These are phyloP conservation scores for Astrothelium macrocarpum DNA, from an alignment of 495 filamentous ascomycete genomes.

Conservation along the genomic window DNA sequence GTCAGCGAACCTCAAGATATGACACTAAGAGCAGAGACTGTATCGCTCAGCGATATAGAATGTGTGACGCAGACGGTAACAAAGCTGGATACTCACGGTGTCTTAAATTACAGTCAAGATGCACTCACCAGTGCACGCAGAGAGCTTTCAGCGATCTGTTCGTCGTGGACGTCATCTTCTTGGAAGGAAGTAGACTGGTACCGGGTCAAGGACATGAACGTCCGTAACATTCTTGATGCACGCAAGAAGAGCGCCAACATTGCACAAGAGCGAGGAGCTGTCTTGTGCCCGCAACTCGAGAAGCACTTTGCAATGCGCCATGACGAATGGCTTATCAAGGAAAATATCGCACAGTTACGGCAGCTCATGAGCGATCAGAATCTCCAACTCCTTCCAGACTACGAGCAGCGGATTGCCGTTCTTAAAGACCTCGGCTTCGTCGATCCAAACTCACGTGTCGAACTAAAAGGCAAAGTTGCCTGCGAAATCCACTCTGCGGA, in stretches of 20 bases:
- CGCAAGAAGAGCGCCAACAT: constrained; percentile 51
- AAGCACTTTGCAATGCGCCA: constrained; percentile 93
- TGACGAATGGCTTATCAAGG: constrained; percentile 87
- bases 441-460: constrained; percentile 70
- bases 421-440: constrained; percentile 86
- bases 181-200: constrained; percentile 83
- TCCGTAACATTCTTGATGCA: constrained; percentile 63
- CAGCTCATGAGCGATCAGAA: constrained; percentile 92
- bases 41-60: constrained; percentile 66
- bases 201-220: constrained; percentile 62
- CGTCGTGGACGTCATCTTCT: constrained; percentile 56
- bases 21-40: constrained; percentile 49
- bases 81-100: constrained; percentile 25
- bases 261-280: constrained; percentile 47
- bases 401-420: constrained; percentile 87
- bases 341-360: constrained; percentile 76
- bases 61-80: constrained; percentile 62
- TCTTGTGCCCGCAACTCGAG: constrained; percentile 63
- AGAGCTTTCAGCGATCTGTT: constrained; percentile 51
- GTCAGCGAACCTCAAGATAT: constrained; percentile 46
- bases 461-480: constrained; percentile 94
- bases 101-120: constrained; percentile 28
- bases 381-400: constrained; percentile 92
- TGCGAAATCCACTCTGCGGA: constrained; percentile 98
- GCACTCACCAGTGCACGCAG: constrained; percentile 43